Evolutionary conservation across 73 alveolate genomes (phyloP), one percentile per base, ranked within the genome.

Genomic region (Paramecium octaurelia): DNA sequence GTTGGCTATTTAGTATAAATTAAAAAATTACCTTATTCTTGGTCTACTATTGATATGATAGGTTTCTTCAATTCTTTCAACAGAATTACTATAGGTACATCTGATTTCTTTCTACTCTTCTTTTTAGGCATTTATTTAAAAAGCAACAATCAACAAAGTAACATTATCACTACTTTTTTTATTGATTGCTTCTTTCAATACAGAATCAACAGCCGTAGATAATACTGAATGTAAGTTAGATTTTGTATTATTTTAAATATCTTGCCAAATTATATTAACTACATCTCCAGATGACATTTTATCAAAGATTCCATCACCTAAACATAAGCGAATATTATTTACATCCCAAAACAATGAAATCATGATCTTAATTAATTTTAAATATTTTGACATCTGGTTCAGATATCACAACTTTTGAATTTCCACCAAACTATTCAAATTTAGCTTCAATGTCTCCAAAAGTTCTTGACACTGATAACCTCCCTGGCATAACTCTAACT

Each of bases 391-490:
- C 92, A 60, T 98, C 99, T 42, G 99, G 99, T 12, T 94, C 95
- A 60, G 99, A 89, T 16, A 97, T 95, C 1, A 98, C 95, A 9
- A 98, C 99, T 57, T 97, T 97, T 11, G 99, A 98, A 80, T 96
- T 98, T 40, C 99, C 99, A 23, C 99, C 99, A 93, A 57, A 95
- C 69, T 95, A 92, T 71, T 87, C 94, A 4, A 92, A 44, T 93
- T 98, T 98, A 36, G 99, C 99, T 73, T 98, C 99, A 1, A 93
- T 94, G 94, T 98, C 99, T 12, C 99, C 99, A 71, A 98, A 92
- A 20, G 99, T 94, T 80, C 99, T 95, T 40, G 99, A 93, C 8
- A 98, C 99, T 23, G 98, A 95, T 24, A 98, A 94, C 70, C 98
- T 93, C 6, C 99, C 99, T 24, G 99, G 99, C 14, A 96, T 75